Conservation (phyloP, 208 protist species). For the Blechomonas ayalai region DNA sequence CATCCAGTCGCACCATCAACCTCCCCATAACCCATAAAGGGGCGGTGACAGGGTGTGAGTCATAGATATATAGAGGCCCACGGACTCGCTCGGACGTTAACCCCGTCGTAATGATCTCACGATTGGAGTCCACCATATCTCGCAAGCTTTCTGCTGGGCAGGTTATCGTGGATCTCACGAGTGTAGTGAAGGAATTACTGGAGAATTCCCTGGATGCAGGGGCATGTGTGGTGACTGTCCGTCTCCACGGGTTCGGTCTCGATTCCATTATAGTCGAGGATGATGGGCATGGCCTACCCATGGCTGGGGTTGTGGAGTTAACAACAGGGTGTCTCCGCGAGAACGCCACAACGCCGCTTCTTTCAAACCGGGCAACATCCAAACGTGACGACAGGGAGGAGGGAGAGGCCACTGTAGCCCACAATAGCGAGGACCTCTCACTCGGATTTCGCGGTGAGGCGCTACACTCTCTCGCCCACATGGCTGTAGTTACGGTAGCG, state of each 20-base stretch:
- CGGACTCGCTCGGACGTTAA: too few relatives aligned
- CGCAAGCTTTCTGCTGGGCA: constrained; percentile 75
- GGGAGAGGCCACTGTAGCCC: not conserved
- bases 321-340: constrained; percentile 12
- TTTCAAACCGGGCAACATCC: constrained; percentile 54
- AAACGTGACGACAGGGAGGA: constrained; percentile 17
- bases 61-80: too few relatives aligned
- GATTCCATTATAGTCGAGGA: constrained; percentile 75
- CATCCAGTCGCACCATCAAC: too few relatives aligned
- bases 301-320: constrained; percentile 28
- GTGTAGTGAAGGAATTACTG: constrained; percentile 81
- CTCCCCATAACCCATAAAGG: too few relatives aligned
- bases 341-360: constrained; percentile 38
- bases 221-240: constrained; percentile 44
- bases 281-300: constrained; percentile 64
- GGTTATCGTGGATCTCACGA: constrained; percentile 74
- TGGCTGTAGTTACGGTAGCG: constrained; percentile 69
- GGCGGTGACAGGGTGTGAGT: too few relatives aligned
- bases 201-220: constrained; percentile 86
- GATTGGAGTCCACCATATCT: constrained; percentile 65
- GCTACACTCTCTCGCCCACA: constrained; percentile 88
- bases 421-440: constrained; percentile 15
- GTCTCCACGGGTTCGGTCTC: constrained; percentile 57
- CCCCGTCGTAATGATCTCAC: constrained; percentile 60
- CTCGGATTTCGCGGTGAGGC: constrained; percentile 97